Evolutionary conservation across 1,284 basidiomycete species (phyloP), one percentile per base, ranked within the genome.

Genomic region (Cystobasidium pallidum): DNA sequence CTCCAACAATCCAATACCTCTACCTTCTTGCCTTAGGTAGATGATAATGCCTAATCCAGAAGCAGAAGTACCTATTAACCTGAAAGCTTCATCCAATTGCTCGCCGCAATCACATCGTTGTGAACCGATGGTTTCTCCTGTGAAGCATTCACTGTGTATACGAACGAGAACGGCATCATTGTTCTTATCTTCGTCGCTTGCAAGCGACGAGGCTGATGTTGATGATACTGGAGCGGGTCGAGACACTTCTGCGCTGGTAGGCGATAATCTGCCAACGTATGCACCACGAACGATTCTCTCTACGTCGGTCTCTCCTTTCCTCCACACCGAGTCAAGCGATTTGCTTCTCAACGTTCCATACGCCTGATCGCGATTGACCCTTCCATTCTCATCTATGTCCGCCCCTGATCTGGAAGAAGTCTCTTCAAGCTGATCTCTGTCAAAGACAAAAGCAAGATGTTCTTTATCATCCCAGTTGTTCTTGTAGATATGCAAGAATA

Each of bases 71-170:
- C 90, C 90, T 76, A 99, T 98, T 75, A 90, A 88, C 10, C 93
- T 88, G 76, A 99, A 89, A 30, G 96, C 94, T 81, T 98, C 94
- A 81, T 98, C 94, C 17, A 99, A 86, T 81, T 99, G 96, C 81
- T 99, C 94, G 21, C 96, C 96, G 79, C 96, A 99, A 81, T 99
- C 96, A 81, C 96, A 99, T 36, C 96, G 89, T 89, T 97, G 94
- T 79, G 92, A 95, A 11, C 96, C 96, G 73, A 98, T 89, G 10
- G 94, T 99, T 82, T 99, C 96, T 49, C 96, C 96, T 0, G 96
- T 99, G 82, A 94, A 99, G 81, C 96, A 99, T 81, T 99, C 96
- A 24, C 92, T 95, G 82, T 99, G 96, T 66, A 99, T 94, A 26
- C 96, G 88, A 39, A 99, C 89, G 65, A 99, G 86, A 0, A 96